Percentiles rank a stretch among this genome's conserved stretches.
Evolutionary conservation across 257 asterid species (phyloP).

Genomic region (Solanum pinnatisectum): DNA sequence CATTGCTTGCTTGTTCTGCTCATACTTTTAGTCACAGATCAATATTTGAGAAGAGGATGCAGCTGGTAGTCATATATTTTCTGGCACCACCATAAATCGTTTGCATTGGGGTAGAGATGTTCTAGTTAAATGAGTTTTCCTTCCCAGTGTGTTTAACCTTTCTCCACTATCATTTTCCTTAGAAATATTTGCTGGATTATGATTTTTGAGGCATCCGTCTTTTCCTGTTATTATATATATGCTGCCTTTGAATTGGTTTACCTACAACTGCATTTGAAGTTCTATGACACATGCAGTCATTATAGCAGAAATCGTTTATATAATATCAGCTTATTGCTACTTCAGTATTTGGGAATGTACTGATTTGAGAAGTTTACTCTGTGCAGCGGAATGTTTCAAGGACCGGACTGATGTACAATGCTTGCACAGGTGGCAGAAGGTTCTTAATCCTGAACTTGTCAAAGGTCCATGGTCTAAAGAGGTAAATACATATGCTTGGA

Average conservation of each 20-base stretch:
- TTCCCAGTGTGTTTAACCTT: neutral
- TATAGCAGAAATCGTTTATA: neutral
- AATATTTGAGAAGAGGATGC: neutral
- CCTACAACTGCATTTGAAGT: neutral
- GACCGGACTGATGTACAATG: slow-evolving; percentile 90
- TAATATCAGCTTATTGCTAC: neutral
- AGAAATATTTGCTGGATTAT: neutral
- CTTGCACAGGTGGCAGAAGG: slow-evolving; percentile 97
- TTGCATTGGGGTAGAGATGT: neutral
- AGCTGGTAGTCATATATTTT: neutral
- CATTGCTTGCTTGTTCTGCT: neutral
- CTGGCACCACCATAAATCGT: neutral
- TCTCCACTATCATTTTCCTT: neutral
- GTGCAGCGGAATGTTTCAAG: slow-evolving; percentile 82
- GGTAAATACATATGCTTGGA: slow-evolving; percentile 19
- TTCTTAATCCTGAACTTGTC: slow-evolving; percentile 88
- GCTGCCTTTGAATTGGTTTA: neutral
- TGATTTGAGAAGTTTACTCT: neutral
- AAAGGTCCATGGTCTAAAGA: slow-evolving; percentile 98
- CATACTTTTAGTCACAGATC: neutral
- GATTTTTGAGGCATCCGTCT: neutral
- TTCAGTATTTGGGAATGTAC: neutral
- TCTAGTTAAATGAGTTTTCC: neutral
- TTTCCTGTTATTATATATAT: neutral
- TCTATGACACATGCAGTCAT: neutral